Base-by-base conservation (phyloP, 768 basidiomycete genomes). In the Suillus brevipes region DNA sequence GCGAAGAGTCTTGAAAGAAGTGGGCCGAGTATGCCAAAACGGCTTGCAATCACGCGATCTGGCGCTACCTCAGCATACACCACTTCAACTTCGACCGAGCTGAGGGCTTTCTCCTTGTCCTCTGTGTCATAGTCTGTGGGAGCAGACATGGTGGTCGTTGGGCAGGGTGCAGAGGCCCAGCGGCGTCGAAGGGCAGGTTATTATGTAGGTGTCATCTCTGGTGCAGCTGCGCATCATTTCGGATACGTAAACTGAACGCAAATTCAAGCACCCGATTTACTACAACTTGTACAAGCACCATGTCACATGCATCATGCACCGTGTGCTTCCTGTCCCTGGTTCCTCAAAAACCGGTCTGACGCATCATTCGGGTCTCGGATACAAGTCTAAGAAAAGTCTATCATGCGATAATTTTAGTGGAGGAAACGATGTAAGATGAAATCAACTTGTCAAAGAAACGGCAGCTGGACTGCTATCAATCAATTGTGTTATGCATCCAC, bases 1-100 rank as follows among this genome's bases (percentile, higher is more conserved):
- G 76, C 72, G 69, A 85, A 84, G 10, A 84, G 73, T 69, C 71
- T 79, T 57, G 73, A 69, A 45, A 82, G 70, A 50, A 78, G 47
- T 3, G 77, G 76, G 0, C 75, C 52, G 18, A 78, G 62, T 40
- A 52, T 62, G 34, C 75, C 72, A 58, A 78, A 80, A 18, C 79
- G 73, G 28, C 67, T 66, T n/a, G 67, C 70, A 36, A 79, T 72
- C 16, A 68, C 72, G 52, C 67, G 53, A 43, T 76, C 76, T 0
- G 72, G 78, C 1, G 73, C 70, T 37, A 62, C 69, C 42, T 79
- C 78, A 34, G 56, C 61, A 12, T 34, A 31, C 18, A 2, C 8
- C 31, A 28, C 52, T 23, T 61, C 40, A 31, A 58, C 50, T 3
- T 34, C 37, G 6, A 45, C 36, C 20, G 28, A 12, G 23, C 23